Evolutionary conservation across 108 stramenopile species (phyloP), one percentile per base, ranked within the genome.

Genomic region (Nannochloropsis gaditana): DNA sequence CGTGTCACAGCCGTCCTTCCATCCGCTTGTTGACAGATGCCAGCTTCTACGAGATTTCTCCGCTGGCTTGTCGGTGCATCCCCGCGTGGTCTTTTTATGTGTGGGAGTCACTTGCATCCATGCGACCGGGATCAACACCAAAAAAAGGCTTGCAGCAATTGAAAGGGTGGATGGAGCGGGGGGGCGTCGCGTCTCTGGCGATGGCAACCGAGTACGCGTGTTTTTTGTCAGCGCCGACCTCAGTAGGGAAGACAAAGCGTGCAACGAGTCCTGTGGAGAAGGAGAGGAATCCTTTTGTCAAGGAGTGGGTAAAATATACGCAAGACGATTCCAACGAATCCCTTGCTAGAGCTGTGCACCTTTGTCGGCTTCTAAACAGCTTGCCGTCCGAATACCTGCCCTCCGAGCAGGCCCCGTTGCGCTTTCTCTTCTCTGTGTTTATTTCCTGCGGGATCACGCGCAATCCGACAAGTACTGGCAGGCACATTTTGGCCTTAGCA

Each of bases 311-410:
- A 73, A 73, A 73, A 3, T 73, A n/a, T 73, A n/a, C 19, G 59
- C 59, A 73, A 73, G 59, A 6, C 59, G 31, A 31, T 31, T 31
- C 31, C 0, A 6, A 73, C 2, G 59, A 73, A 73, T 73, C 8
- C 4, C 19, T 73, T 15, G 59, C 59, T n/a, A 15, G 59, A 73
- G 59, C 59, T 73, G 2, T 2, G 59, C 59, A 73, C 59, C n/a
- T 4, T n/a, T 73, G 59, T 73, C 59, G 59, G 59, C 6, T 73
- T n/a, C n/a, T 73, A 73, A 73, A 73, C 59, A 73, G 59, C 59
- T n/a, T 73, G 59, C 59, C 59, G 59, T n/a, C 59, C n/a, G 59
- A n/a, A 73, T 73, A 73, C 59, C 59, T 73, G 4, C 59, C 59
- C 2, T n/a, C 59, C 2, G 59, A 73, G 8, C 59, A 73, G 19